Evolutionary conservation across 768 basidiomycete species (phyloP), one percentile per base, ranked within the genome.

Genomic region (Hemileccinum impolitum): DNA sequence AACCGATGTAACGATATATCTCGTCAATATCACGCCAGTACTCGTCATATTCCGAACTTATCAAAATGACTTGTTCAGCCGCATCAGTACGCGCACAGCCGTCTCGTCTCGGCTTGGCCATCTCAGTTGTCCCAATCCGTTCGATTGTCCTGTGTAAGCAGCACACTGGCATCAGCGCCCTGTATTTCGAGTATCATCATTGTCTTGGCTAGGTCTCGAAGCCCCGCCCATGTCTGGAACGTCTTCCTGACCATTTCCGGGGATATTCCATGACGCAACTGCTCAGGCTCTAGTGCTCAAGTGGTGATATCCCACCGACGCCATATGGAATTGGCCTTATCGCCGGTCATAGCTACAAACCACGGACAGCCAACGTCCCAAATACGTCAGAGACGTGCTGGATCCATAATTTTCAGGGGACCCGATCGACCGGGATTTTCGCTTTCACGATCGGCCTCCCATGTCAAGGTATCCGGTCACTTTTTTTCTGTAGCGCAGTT

Each of bases 131-230:
- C 35, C 35, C 15, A 18, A 36, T 36, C 6, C 30, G 21, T 21
- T 21, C 18, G 6, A 26, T 17, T 19, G 36, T 40, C 13, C 14
- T 23, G 19, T 10, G 39, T 4, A 14, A 26, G 15, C 14, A n/a
- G n/a, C n/a, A n/a, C n/a, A n/a, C n/a, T n/a, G 39, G 18, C 30
- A 13, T 23, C 39, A 11, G 50, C 4, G 25, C 51, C 44, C 51
- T 58, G n/a, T 35, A 46, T 53, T 49, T 43, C 31, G 21, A n/a
- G 44, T 45, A 40, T 35, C 5, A 9, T 43, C 14, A 8, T 30
- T 8, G 28, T 9, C 35, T 36, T 39, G 28, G 12, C 26, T 14
- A 7, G 25, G 42, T 25, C 39, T 30, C 41, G 31, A 51, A 34
- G 17, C 19, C 15, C n/a, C n/a, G 13, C n/a, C n/a, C 38, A n/a